Evolutionary conservation across 352 stramenopile species (phyloP).

Genomic region (Globisporangium solare): DNA sequence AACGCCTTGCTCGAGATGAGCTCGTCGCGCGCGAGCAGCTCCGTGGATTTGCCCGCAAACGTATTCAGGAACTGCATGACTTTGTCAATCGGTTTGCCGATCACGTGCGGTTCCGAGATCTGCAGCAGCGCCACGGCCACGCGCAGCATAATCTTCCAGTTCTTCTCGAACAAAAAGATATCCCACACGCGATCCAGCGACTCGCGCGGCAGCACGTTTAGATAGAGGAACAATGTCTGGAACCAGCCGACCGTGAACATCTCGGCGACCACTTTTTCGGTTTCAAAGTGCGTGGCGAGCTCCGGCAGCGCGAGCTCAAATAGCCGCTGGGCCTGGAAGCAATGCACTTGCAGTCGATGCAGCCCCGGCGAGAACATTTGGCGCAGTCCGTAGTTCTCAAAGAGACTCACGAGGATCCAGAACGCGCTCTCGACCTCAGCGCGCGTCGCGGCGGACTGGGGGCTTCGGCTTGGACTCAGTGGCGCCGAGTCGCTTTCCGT

Average conservation of each 20-base stretch:
- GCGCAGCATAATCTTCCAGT: slow-evolving; percentile 82
- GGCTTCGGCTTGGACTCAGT: slow-evolving; percentile 23
- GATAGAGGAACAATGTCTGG: slow-evolving; percentile 83
- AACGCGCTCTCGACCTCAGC: slow-evolving; percentile 72
- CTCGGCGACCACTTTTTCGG: slow-evolving; percentile 74
- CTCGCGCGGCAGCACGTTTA: slow-evolving; percentile 73
- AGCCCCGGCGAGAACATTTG: slow-evolving; percentile 80
- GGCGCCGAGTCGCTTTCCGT: slow-evolving; percentile 14
- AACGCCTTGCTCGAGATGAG: slow-evolving; percentile 42
- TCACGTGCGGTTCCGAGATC: slow-evolving; percentile 55
- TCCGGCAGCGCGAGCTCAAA: slow-evolving; percentile 53
- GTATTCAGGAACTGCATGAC: slow-evolving; percentile 88
- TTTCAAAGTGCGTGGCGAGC: slow-evolving; percentile 68
- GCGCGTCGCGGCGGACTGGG: slow-evolving; percentile 26
- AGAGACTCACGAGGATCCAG: slow-evolving; percentile 76
- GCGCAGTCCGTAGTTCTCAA: slow-evolving; percentile 75
- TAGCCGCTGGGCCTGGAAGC: slow-evolving; percentile 72
- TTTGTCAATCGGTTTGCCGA: slow-evolving; percentile 69
- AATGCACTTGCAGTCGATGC: slow-evolving; percentile 65
- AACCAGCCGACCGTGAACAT: slow-evolving; percentile 89
- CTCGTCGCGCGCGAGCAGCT: slow-evolving; percentile 44
- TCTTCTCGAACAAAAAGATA: slow-evolving; percentile 82
- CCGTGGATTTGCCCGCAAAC: slow-evolving; percentile 49
- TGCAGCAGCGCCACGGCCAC: slow-evolving; percentile 66
- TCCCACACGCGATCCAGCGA: slow-evolving; percentile 82